Evolutionary conservation across 1,284 basidiomycete genomes (phyloP).

Genomic region (Ganoderma sinense): DNA sequence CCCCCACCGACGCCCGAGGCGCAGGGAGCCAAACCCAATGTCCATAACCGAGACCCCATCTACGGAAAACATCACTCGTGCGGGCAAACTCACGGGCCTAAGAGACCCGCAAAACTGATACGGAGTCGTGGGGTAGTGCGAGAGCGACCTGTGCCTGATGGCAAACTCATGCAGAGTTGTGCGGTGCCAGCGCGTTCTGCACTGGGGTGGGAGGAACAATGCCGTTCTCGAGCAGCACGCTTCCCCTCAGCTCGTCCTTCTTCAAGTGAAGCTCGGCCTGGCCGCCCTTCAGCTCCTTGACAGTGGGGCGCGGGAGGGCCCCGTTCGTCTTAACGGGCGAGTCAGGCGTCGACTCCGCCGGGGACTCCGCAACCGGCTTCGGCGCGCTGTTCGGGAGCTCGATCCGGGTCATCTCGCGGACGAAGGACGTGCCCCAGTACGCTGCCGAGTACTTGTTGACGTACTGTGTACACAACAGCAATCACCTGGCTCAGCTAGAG

Average conservation of each 20-base stretch:
- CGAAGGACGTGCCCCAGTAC: conserved; percentile 93
- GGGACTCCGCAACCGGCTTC: conserved; percentile 27
- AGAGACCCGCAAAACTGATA: too few relatives aligned
- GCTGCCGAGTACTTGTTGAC: conserved; percentile 93
- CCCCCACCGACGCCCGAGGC: background rate
- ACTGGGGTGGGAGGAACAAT: conserved; percentile 41
- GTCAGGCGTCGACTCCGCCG: conserved; percentile 16
- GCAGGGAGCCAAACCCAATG: background rate
- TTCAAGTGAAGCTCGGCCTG: conserved; percentile 45
- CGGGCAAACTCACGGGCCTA: background rate
- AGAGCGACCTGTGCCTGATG: too few relatives aligned
- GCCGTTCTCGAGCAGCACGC: conserved; percentile 42
- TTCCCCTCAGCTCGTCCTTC: conserved; percentile 44
- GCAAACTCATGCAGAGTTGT: conserved; percentile 26
- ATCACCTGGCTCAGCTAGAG: background rate
- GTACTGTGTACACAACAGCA: conserved; percentile 54
- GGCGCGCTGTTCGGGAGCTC: conserved; percentile 29
- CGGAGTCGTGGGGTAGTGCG: too few relatives aligned
- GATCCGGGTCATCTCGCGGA: conserved; percentile 81
- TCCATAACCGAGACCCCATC: background rate
- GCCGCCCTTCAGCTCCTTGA: conserved; percentile 46
- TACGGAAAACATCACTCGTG: background rate
- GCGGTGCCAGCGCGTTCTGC: conserved; percentile 35
- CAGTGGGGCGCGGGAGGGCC: conserved; percentile 42
- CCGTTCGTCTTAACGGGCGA: conserved; percentile 18